These are phyloP conservation scores for Metschnikowia lachancei DNA, from an alignment of 805 yeast genomes.

Conservation along the genomic window DNA sequence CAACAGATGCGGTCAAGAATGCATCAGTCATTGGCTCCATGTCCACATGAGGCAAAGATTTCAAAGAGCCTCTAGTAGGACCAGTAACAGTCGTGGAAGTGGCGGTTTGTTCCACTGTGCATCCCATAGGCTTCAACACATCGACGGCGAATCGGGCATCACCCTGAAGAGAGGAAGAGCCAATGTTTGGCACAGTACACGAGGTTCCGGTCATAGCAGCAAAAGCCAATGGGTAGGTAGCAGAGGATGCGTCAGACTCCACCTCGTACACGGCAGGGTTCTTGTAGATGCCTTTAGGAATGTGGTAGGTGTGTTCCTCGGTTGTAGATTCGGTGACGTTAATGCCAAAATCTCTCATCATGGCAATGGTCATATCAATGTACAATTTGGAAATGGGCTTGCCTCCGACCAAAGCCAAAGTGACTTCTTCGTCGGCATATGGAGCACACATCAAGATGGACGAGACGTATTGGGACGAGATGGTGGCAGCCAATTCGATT, in stretches of 20 bases:
- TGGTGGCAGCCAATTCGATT: slow-evolving; percentile 91
- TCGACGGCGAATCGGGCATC: slow-evolving; percentile 96
- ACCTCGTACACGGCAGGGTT: slow-evolving; percentile 85
- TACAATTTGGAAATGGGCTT: slow-evolving; percentile 94
- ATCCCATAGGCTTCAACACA: slow-evolving; percentile 93
- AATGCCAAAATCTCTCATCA: slow-evolving; percentile 92
- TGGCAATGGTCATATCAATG: slow-evolving; percentile 93
- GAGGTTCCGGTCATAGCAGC: slow-evolving; percentile 95
- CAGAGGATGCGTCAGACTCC: slow-evolving; percentile 96
- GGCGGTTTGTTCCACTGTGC: slow-evolving; percentile 76
- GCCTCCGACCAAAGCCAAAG: slow-evolving; percentile 87
- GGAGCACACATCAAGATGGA: slow-evolving; percentile 98
- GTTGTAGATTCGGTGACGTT: slow-evolving; percentile 64
- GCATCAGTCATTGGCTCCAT: slow-evolving; percentile 99
- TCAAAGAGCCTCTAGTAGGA: slow-evolving; percentile 66
- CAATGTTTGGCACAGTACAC: slow-evolving; percentile 92
- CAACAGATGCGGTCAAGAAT: slow-evolving; percentile 92
- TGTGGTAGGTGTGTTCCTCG: slow-evolving; percentile 81
- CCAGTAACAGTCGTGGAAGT: slow-evolving; percentile 91
- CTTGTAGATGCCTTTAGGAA: slow-evolving; percentile 76
- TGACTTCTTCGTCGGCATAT: slow-evolving; percentile 84
- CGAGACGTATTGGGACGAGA: slow-evolving; percentile 96
- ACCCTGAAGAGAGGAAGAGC: slow-evolving; percentile 88
- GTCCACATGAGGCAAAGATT: slow-evolving; percentile 73
- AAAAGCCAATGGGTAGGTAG: slow-evolving; percentile 95